Evolutionary conservation across 2,329 filamentous ascomycete genomes (phyloP).

Genomic region (Hymenoscyphus repandus): DNA sequence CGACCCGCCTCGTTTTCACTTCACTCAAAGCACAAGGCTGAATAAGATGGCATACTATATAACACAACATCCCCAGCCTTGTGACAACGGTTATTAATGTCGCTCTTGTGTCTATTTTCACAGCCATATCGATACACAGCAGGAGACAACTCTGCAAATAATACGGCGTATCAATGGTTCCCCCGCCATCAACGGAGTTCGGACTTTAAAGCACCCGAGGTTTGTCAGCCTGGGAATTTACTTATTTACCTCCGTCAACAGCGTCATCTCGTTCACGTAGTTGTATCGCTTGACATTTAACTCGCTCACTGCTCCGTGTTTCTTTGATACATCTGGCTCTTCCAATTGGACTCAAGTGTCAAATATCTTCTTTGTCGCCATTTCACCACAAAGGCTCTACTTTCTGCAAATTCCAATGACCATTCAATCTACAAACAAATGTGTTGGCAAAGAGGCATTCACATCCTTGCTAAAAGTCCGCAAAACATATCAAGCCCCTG

Average conservation of each 20-base stretch:
- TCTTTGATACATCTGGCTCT: background rate
- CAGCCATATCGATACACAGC: too few relatives aligned
- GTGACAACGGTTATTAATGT: too few relatives aligned
- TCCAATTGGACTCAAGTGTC: background rate
- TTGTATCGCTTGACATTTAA: too few relatives aligned
- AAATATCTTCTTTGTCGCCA: background rate
- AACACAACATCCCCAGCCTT: background rate
- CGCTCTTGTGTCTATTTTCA: too few relatives aligned
- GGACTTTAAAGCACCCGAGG: background rate
- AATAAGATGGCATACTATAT: background rate
- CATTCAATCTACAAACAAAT: constrained; percentile 1
- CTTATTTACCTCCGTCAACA: too few relatives aligned
- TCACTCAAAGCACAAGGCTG: background rate
- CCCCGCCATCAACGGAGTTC: background rate
- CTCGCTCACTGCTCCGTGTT: too few relatives aligned
- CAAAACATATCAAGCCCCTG: constrained; percentile 1
- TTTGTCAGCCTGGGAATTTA: too few relatives aligned
- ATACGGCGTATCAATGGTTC: background rate
- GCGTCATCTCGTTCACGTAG: too few relatives aligned
- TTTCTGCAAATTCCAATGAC: constrained; percentile 2
- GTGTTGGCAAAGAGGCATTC: constrained; percentile 4
- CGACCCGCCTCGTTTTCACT: constrained; percentile 4
- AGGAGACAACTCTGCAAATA: too few relatives aligned
- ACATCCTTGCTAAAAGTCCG: constrained; percentile 7
- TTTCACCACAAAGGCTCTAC: background rate